Percentiles rank a stretch among this genome's conserved stretches.
Evolutionary conservation across 1,284 basidiomycete species (phyloP).

Genomic region (Abortiporus biennis): DNA sequence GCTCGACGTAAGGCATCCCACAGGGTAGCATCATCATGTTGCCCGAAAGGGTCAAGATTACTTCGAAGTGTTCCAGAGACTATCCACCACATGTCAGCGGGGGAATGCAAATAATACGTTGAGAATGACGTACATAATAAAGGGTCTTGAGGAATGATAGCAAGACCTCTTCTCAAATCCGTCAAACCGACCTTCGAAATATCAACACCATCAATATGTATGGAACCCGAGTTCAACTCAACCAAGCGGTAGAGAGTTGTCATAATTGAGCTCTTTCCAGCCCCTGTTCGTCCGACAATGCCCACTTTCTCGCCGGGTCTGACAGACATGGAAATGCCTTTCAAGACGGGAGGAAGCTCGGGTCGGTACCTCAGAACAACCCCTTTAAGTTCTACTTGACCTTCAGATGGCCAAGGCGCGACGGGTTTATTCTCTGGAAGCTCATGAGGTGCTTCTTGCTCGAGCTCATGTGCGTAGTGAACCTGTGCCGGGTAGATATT

Average conservation of each 20-base stretch:
- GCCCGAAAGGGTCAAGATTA: constrained; percentile 79
- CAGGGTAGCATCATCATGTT: constrained; percentile 69
- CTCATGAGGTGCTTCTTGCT: constrained; percentile 76
- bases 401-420: constrained; percentile 61
- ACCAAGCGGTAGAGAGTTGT: constrained; percentile 36
- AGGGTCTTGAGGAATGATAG: constrained; percentile 87
- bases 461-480: constrained; percentile 70
- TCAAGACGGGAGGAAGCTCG: constrained; percentile 63
- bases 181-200: constrained; percentile 61
- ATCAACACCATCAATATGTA: constrained; percentile 61
- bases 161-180: constrained; percentile 57
- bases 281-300: constrained; percentile 75
- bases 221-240: constrained; percentile 62
- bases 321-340: constrained; percentile 60
- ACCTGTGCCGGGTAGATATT: constrained; percentile 23
- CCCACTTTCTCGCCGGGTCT: constrained; percentile 84
- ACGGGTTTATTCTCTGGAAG: constrained; percentile 53
- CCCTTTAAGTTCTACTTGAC: constrained; percentile 56
- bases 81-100: no score
- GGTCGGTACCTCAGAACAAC: constrained; percentile 69
- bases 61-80: constrained; percentile 72
- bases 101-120: background rate
- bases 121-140: constrained; percentile 16
- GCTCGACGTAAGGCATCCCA: constrained; percentile 82
- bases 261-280: constrained; percentile 69